Base-by-base conservation (phyloP, 176 grass and related monocot species). In the Themeda triandra region DNA sequence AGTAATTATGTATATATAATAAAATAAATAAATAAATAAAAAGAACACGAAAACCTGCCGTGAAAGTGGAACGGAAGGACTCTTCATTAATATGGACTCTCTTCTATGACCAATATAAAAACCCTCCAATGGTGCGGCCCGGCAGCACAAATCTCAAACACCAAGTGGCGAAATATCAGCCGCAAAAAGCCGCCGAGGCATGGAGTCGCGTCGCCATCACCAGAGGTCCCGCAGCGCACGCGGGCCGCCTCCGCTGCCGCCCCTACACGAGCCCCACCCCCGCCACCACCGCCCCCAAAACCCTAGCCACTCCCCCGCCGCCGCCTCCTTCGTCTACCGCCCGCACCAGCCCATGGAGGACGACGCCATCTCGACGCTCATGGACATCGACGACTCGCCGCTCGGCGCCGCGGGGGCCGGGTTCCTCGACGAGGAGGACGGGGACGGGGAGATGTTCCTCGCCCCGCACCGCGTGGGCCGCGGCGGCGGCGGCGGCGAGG, bases 351-450 rank as follows among this genome's bases (percentile, higher is more conserved):
- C 14, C 66, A 87, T 90, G 88, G 84, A 90, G 11, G 80, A 87
- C 58, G 88, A 83, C 88, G 84, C 80, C 68, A 68, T 83, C 88
- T 79, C 80, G 6, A 79, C 84, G 74, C 88, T 90, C 60, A 90
- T 87, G 88, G 84, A 87, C 88, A 79, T 90, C 88, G 88, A 90
- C 80, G 80, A 90, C 74, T 90, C 84, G 68, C 84, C 88, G n/a
- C 75, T 64, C 75, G 59, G 73, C 67, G 72, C 53, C 27, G 79
- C 66, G 6, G 84, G 79, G 27, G 83, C 28, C 6, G 84, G 84
- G 10, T 73, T 83, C 60, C 69, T 90, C 68, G 84, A 79, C 60
- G 84, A 90, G 32, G 77, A 82, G 25, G 88, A 89, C 48, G 87
- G 77, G n/a, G 88, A 83, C 8, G 88, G 29, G 18, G 88, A 90